Base-by-base conservation (phyloP, 208 protist species). In the Trypanosoma vivax region DNA sequence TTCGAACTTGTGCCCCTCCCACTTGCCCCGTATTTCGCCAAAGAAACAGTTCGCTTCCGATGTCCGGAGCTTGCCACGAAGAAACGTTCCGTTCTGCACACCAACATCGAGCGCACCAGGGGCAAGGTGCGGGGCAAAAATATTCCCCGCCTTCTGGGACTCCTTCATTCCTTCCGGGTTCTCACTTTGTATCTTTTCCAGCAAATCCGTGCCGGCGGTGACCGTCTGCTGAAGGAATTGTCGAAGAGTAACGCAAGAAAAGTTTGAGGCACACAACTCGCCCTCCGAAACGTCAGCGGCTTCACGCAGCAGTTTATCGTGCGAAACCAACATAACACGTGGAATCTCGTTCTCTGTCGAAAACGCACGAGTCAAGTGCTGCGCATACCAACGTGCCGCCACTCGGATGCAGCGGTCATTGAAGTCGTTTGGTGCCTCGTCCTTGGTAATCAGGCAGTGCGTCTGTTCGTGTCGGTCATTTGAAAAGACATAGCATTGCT, bases 381-480 rank as follows among this genome's bases (percentile, higher is more conserved):
- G 65, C 40, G 70, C 74, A 58, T 95, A 97, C 90, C 92, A 97
- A 55, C 75, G 54, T 21, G 79, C 71, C 0, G 90, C 75, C 1
- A 84, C 80, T 31, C 86, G 72, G 49, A 96, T 91, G 31, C 77
- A 86, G 16, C 88, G 74, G 56, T 97, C 90, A 59, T 95, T 95
- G 69, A 73, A 88, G 59, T 96, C 87, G 48, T 94, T 94, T 0
- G 72, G 63, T 9, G 73, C 74, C 60, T 97, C 92, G 25, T 76
- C 74, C 28, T 65, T 52, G 16, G 78, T 47, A 16, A 58, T 61
- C 39, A 89, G 30, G 52, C 80, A 83, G 71, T 84, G 80, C 14
- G 90, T 94, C 58, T 94, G 87, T 55, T 90, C 80, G 54, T 95
- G 90, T 24, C 74, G 70, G 60, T 97, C 90, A 60, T 97, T 96